A percentile compares a stretch with the other conserved stretches of the same genome.
These are phyloP conservation scores for Umbellularia californica DNA, from an alignment of 164 flowering plant species.

Conservation along the genomic window DNA sequence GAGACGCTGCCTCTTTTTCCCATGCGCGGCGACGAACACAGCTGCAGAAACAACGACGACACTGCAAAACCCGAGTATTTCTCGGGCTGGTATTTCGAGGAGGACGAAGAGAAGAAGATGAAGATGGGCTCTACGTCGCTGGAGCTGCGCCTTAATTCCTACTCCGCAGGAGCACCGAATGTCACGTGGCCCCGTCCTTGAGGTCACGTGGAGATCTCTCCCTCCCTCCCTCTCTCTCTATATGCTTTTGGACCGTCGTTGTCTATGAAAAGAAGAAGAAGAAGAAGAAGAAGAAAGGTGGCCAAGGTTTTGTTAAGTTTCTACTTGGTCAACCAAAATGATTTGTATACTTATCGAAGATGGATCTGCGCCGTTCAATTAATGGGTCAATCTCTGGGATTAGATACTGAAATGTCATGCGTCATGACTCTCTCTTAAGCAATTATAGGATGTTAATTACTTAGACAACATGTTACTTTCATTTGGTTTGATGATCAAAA, in stretches of 20 bases:
- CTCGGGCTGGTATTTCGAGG: constrained; percentile 27
- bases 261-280: neutral
- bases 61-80: constrained; percentile 21
- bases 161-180: constrained; percentile 11
- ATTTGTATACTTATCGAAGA: too few relatives aligned
- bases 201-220: neutral
- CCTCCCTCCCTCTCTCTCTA: too few relatives aligned
- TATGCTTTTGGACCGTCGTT: neutral
- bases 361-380: too few relatives aligned
- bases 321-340: neutral
- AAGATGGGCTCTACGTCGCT: constrained; percentile 35
- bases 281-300: neutral
- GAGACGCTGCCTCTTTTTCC: constrained; percentile 93
- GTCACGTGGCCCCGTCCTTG: neutral
- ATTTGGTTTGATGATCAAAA: too few relatives aligned
- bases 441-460: too few relatives aligned
- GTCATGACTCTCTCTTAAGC: too few relatives aligned
- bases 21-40: constrained; percentile 36
- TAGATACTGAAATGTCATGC: too few relatives aligned
- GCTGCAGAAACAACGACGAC: neutral
- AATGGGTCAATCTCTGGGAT: too few relatives aligned
- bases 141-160: constrained; percentile 75
- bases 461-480: too few relatives aligned
- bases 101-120: constrained; percentile 15
- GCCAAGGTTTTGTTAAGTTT: neutral